Evolutionary conservation across 2,329 filamentous ascomycete genomes (phyloP), one percentile per base, ranked within the genome.

Genomic region (Exophiala sp.): DNA sequence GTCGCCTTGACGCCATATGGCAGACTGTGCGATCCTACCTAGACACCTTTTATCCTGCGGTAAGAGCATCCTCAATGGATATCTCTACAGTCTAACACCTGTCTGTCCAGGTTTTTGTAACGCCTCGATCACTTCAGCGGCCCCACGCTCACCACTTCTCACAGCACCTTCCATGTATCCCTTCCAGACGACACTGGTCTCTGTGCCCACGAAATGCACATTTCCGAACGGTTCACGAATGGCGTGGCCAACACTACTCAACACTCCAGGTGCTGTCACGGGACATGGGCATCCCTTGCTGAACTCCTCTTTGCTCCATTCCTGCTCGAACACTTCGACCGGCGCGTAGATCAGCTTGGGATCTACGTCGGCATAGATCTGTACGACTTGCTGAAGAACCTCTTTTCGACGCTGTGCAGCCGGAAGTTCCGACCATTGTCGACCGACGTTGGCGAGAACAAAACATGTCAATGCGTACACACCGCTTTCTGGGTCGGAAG

Each of bases 161-260:
- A 83, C 67, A 0, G 80, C 80, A 2, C 80, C 80, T 55, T 83
- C 80, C 77, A 83, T 81, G 59, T 81, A 82, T 0, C 80, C 79
- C 47, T 76, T 79, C 79, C 79, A 82, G 54, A 76, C 72, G 3
- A 62, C 67, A 0, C 74, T 71, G 1, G 74, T 79, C 68, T 83
- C 80, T 0, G 79, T 81, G 0, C 80, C 80, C 2, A 73, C 77
- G 59, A 81, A 83, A 58, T 81, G 74, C 2, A 81, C 29, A 32
- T 75, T 68, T 3, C 72, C 67, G 46, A 66, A 65, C 1, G 65
- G 60, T 34, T 68, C 62, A 7, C 71, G 60, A 3, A 76, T 54
- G 0, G 65, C 62, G 12, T 69, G 65, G 0, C 66, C 60, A 1
- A 62, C 57, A 3, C 63, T 59, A 3, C 63, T 65, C 6, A 75